Conservation (phyloP, 768 basidiomycete species). For the Sporobolomyces pararoseus region DNA sequence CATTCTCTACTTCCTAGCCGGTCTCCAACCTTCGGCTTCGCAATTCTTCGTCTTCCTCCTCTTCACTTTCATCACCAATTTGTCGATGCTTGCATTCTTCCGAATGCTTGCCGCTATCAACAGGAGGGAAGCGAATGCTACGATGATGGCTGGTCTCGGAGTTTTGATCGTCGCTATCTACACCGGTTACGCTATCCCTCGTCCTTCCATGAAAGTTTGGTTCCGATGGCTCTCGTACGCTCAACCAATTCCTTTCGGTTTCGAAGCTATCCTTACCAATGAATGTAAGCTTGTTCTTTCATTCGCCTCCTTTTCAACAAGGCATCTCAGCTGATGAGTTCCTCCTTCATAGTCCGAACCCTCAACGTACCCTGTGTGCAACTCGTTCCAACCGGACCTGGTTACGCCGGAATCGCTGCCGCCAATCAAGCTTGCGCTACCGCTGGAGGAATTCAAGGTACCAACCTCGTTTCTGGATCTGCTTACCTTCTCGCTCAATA, state of each 20-base stretch:
- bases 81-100: conserved; percentile 48
- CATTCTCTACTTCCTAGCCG: conserved; percentile 51
- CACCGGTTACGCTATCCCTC: conserved; percentile 46
- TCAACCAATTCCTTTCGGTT: conserved; percentile 49
- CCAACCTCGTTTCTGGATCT: conserved; percentile 35
- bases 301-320: neutral
- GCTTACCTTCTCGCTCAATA: conserved; percentile 38
- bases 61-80: conserved; percentile 49
- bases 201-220: conserved; percentile 50
- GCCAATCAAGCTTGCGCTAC: conserved; percentile 46
- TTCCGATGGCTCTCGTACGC: conserved; percentile 52
- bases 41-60: conserved; percentile 53
- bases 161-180: conserved; percentile 51
- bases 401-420: conserved; percentile 18
- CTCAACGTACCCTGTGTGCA: conserved; percentile 35
- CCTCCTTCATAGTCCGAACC: conserved; percentile 24
- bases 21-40: conserved; percentile 51
- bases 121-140: conserved; percentile 35
- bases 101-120: conserved; percentile 37
- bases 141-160: conserved; percentile 28
- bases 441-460: conserved; percentile 38
- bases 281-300: conserved; percentile 15
- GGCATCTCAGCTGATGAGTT: neutral
- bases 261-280: conserved; percentile 39
- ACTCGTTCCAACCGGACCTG: conserved; percentile 22